Conservation (phyloP, 352 stramenopile genomes). For the Phytophthora sansomeana region DNA sequence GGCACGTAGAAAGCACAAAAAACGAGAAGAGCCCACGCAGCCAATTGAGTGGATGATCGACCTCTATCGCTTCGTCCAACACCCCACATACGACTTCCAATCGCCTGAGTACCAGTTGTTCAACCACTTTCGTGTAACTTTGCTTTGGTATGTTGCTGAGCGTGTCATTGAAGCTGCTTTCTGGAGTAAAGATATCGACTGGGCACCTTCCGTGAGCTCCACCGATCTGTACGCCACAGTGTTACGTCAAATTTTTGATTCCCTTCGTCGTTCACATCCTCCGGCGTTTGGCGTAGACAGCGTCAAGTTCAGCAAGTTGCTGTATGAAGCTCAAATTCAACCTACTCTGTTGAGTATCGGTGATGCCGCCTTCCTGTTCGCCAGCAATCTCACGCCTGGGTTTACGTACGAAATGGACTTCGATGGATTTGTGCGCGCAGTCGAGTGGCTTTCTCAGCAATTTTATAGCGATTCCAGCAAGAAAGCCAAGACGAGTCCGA, state of each 20-base stretch:
- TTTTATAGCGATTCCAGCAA: constrained; percentile 34
- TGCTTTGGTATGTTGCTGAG: constrained; percentile 45
- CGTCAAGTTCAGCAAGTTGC: constrained; percentile 82
- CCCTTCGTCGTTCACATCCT: constrained; percentile 62
- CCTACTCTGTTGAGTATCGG: constrained; percentile 60
- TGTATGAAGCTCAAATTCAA: constrained; percentile 69
- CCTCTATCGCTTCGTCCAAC: constrained; percentile 55
- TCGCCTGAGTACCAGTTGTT: constrained; percentile 4
- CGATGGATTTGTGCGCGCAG: constrained; percentile 53
- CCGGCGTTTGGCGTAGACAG: constrained; percentile 58
- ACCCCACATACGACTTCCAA: constrained; percentile 60
- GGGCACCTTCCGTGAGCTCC: constrained; percentile 33
- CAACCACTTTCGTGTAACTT: constrained; percentile 51
- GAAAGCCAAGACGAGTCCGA: background rate
- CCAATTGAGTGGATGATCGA: constrained; percentile 64
- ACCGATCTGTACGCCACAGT: constrained; percentile 48
- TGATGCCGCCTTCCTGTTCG: constrained; percentile 72
- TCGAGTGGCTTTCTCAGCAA: constrained; percentile 47
- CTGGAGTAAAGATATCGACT: constrained; percentile 73
- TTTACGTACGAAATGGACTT: constrained; percentile 71
- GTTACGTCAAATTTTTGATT: constrained; percentile 51
- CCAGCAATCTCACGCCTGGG: constrained; percentile 43
- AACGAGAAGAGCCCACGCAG: background rate
- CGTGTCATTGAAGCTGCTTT: constrained; percentile 48
- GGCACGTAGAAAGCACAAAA: constrained; percentile 1